These are phyloP conservation scores for Erythrobasidium yunnanense DNA, from an alignment of 768 basidiomycete genomes.

Conservation along the genomic window DNA sequence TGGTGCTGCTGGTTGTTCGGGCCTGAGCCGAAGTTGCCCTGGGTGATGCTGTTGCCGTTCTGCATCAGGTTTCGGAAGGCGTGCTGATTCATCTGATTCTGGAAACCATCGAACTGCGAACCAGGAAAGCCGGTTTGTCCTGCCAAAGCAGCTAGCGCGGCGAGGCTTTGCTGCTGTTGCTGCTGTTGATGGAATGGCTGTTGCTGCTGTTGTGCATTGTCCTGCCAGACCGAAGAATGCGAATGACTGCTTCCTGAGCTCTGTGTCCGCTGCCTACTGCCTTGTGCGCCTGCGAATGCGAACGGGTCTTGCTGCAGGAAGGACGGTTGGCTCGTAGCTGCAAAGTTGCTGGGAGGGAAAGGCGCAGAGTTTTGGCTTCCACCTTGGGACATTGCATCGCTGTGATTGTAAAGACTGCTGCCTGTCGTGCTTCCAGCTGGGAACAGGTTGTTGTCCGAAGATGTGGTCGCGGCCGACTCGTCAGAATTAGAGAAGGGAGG, in stretches of 20 bases:
- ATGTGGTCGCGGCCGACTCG: background rate
- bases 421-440: background rate
- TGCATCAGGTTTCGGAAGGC: background rate
- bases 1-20: background rate
- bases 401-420: background rate
- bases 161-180: conserved; percentile 4
- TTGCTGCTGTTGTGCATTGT: background rate
- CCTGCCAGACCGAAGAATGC: background rate
- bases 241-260: conserved; percentile 16
- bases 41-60: background rate
- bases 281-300: background rate
- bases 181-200: conserved; percentile 9
- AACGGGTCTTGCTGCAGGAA: conserved; percentile 24
- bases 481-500: conserved; percentile 16
- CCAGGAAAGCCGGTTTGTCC: background rate
- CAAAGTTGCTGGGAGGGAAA: conserved; percentile 8
- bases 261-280: background rate
- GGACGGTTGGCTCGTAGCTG: background rate
- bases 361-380: background rate
- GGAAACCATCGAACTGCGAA: background rate
- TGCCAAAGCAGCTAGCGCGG: background rate
- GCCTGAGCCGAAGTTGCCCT: background rate
- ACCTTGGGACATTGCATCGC: background rate
- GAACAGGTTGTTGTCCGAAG: background rate
- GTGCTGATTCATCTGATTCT: background rate